Percentiles rank a stretch among this genome's conserved stretches.
Conservation (phyloP, 2,329 filamentous ascomycete genomes). For the Exophiala aquamarina region DNA sequence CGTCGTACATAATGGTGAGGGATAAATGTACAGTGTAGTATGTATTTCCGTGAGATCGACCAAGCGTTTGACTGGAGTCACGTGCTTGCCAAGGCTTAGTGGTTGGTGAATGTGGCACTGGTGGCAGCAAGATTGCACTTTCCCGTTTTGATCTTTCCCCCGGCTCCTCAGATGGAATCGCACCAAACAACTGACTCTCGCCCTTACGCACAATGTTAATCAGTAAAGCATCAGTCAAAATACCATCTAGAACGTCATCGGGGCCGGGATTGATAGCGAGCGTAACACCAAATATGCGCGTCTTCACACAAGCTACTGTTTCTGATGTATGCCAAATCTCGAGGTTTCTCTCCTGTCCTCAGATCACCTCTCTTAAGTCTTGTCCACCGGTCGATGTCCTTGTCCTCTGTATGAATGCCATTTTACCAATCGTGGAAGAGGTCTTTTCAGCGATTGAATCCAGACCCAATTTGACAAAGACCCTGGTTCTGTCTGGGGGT, state of each 20-base stretch:
- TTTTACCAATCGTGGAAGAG: conserved; percentile 36
- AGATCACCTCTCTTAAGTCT: conserved; percentile 24
- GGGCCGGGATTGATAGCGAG: background rate
- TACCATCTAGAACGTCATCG: no score
- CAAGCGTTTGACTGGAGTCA: no score
- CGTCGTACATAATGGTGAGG: no score
- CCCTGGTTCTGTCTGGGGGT: conserved; percentile 45
- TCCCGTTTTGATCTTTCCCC: no score
- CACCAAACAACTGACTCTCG: no score
- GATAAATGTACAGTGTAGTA: no score
- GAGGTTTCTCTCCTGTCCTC: conserved; percentile 32
- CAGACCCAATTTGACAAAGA: conserved; percentile 33
- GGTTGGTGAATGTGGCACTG: no score
- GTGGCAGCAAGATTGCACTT: no score
- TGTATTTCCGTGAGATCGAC: no score
- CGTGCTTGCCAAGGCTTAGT: no score
- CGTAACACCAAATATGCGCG: background rate
- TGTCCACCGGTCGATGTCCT: conserved; percentile 36
- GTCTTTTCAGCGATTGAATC: conserved; percentile 37
- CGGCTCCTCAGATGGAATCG: no score
- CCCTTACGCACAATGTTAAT: no score
- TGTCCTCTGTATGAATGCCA: conserved; percentile 42
- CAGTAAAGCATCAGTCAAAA: conserved; percentile 5
- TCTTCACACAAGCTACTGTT: conserved; percentile 6
- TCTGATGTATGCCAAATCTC: conserved; percentile 34